Evolutionary conservation across 169 alveolate genomes (phyloP).

Genomic region (Theileria annulata): DNA sequence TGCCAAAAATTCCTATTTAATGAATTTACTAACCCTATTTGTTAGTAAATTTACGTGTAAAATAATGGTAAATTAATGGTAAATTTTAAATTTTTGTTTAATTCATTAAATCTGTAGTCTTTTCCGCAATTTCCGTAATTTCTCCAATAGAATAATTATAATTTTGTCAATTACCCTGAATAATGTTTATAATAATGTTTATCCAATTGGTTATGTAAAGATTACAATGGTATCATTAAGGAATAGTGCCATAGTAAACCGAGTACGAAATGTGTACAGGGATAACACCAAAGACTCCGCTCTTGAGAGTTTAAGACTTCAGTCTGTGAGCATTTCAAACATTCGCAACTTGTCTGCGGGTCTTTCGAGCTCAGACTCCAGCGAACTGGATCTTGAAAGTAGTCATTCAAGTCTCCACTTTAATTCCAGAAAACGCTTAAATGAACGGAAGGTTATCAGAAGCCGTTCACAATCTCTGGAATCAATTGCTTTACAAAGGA

Average conservation of each 20-base stretch:
- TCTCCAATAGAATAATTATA: background rate
- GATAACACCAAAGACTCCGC: conserved; percentile 6
- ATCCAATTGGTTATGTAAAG: background rate
- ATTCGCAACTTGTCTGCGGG: conserved; percentile 1
- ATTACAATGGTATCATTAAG: conserved; percentile 8
- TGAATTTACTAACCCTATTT: background rate
- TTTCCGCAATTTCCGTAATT: background rate
- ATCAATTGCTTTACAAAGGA: conserved; percentile 8
- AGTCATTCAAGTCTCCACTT: background rate
- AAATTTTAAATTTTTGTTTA: background rate
- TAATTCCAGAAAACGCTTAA: conserved; percentile 7
- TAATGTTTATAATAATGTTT: background rate
- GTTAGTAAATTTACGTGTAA: background rate
- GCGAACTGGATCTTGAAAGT: background rate
- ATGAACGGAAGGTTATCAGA: background rate
- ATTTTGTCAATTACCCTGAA: background rate
- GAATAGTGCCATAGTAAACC: conserved; percentile 5
- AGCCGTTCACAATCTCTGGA: conserved; percentile 13
- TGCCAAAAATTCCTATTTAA: background rate
- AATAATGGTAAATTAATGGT: background rate
- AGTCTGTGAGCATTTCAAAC: conserved; percentile 11
- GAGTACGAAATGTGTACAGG: conserved; percentile 6
- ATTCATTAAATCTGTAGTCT: conserved; percentile 1
- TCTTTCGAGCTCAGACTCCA: background rate
- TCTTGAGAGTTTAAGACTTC: conserved; percentile 4